Evolutionary conservation across 441 rosid genomes (phyloP).

Genomic region (Gossypium armourianum): DNA sequence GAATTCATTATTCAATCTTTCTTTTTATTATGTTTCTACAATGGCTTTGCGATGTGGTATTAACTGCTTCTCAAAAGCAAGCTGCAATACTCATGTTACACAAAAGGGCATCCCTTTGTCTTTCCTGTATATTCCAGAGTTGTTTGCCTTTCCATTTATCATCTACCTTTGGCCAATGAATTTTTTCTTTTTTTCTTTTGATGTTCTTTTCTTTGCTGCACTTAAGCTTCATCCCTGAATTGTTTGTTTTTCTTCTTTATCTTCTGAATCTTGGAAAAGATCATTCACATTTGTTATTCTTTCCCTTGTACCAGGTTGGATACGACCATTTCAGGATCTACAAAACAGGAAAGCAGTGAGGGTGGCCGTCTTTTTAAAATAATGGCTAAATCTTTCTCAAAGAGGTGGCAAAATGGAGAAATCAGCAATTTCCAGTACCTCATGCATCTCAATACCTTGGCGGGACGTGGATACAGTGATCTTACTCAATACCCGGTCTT

Average conservation of each 20-base stretch:
- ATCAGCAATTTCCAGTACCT: slow-evolving; percentile 98
- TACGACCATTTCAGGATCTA: slow-evolving; percentile 87
- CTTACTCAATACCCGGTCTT: slow-evolving; percentile 99
- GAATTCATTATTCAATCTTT: slow-evolving; percentile 12
- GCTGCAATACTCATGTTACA: not conserved
- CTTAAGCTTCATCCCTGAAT: not conserved
- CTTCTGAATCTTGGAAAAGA: not conserved
- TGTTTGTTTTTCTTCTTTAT: slow-evolving; percentile 1
- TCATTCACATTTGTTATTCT: slow-evolving; percentile 7
- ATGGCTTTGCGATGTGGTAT: slow-evolving; percentile 11
- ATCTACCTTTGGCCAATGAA: not conserved
- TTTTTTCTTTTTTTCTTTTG: not conserved
- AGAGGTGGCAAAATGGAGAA: slow-evolving; percentile 99
- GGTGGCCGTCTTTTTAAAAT: slow-evolving; percentile 88
- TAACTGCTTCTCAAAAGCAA: not conserved
- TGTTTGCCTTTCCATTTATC: not conserved
- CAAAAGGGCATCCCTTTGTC: not conserved
- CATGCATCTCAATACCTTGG: slow-evolving; percentile 98
- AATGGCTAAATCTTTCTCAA: slow-evolving; percentile 93
- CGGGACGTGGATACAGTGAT: slow-evolving; percentile 99
- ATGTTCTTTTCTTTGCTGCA: slow-evolving; percentile 3
- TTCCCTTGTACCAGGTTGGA: slow-evolving; percentile 61
- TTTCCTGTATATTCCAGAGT: not conserved
- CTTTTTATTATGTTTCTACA: not conserved
- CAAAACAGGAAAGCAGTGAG: slow-evolving; percentile 83